A percentile compares a stretch with the other conserved stretches of the same genome.
Evolutionary conservation across 306 rosid species (phyloP).

Genomic region (Quillaja saponaria): DNA sequence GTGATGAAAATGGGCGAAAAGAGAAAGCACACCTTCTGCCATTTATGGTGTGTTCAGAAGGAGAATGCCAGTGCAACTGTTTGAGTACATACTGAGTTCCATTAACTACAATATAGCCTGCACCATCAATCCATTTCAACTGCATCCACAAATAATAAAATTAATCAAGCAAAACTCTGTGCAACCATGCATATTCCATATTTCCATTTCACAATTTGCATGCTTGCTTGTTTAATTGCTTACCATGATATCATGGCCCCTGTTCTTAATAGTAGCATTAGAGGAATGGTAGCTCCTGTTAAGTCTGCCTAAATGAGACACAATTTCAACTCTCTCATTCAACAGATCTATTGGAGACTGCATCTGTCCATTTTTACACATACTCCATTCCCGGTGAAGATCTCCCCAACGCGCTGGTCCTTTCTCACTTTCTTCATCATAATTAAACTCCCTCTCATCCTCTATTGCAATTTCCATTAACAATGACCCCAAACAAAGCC

Average conservation of each 20-base stretch:
- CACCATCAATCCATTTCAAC: constrained; percentile 45
- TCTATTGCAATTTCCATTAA: constrained; percentile 36
- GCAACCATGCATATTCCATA: background rate
- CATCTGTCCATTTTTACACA: constrained; percentile 57
- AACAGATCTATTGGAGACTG: constrained; percentile 75
- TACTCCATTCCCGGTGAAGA: constrained; percentile 53
- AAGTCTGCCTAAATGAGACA: constrained; percentile 38
- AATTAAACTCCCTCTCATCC: constrained; percentile 57
- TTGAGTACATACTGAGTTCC: constrained; percentile 48
- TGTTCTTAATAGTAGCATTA: constrained; percentile 63
- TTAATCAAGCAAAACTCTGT: background rate
- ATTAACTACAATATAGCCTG: constrained; percentile 53
- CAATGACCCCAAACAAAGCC: background rate
- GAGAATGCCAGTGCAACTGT: constrained; percentile 81
- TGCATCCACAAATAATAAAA: constrained; percentile 24
- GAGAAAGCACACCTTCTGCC: constrained; percentile 44
- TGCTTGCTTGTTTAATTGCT: background rate
- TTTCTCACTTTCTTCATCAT: constrained; percentile 30
- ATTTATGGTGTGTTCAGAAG: constrained; percentile 71
- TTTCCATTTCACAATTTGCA: no score
- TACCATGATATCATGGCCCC: constrained; percentile 80
- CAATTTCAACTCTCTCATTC: constrained; percentile 45
- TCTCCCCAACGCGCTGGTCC: constrained; percentile 77
- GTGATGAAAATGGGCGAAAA: background rate
- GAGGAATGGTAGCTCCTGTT: constrained; percentile 41